A percentile compares a stretch with the other conserved stretches of the same genome.
Conservation (phyloP, 1,139 yeast species). For the Meyerozyma sp. region DNA sequence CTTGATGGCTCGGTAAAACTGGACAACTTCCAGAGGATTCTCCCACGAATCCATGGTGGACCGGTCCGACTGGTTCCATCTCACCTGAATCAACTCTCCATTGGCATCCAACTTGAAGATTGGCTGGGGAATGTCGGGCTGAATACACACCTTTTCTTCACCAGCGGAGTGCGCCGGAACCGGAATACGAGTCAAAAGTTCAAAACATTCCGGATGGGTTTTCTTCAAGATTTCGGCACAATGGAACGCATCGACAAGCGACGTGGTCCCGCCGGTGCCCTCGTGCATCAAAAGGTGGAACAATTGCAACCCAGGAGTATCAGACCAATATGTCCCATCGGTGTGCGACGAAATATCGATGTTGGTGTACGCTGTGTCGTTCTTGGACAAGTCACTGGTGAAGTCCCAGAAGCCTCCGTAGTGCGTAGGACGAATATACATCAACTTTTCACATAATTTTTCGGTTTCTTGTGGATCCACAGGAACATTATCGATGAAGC, state of each 20-base stretch:
- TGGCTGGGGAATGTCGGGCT: slow-evolving; percentile 58
- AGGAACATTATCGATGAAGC: slow-evolving; percentile 61
- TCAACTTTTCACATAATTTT: slow-evolving; percentile 51
- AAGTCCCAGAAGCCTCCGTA: slow-evolving; percentile 84
- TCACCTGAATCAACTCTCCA: slow-evolving; percentile 57
- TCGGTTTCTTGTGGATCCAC: slow-evolving; percentile 59
- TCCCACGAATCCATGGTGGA: slow-evolving; percentile 60
- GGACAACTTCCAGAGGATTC: slow-evolving; percentile 48
- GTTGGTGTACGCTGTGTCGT: slow-evolving; percentile 73
- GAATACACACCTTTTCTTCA: slow-evolving; percentile 61
- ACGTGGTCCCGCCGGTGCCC: slow-evolving; percentile 71
- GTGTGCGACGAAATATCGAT: slow-evolving; percentile 65
- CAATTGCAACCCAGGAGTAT: slow-evolving; percentile 70
- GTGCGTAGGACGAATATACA: slow-evolving; percentile 67
- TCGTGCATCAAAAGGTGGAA: slow-evolving; percentile 64
- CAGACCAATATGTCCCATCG: slow-evolving; percentile 77
- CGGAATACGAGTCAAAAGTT: slow-evolving; percentile 45
- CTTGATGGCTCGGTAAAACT: slow-evolving; percentile 56
- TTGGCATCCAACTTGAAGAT: slow-evolving; percentile 52
- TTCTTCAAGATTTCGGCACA: slow-evolving; percentile 50
- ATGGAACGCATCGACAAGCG: slow-evolving; percentile 64
- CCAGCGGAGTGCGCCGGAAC: slow-evolving; percentile 80
- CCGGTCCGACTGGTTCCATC: slow-evolving; percentile 76
- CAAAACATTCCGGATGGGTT: slow-evolving; percentile 50
- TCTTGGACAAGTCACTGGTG: slow-evolving; percentile 65